These are phyloP conservation scores for Fusarium verticillioides DNA, from an alignment of 2,329 filamentous ascomycete species.

Conservation along the genomic window DNA sequence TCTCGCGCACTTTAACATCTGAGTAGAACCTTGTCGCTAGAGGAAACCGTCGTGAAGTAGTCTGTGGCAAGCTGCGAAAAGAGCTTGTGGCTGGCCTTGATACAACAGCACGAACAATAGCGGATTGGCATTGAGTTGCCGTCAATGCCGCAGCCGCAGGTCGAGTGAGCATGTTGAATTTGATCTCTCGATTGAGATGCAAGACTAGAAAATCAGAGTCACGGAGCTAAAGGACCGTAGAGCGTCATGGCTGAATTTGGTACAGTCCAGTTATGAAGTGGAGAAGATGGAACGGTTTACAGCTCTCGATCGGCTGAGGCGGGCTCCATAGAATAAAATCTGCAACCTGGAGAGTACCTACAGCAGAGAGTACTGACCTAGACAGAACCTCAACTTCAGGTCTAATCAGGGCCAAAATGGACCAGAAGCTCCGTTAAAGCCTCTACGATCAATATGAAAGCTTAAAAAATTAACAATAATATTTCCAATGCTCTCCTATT, in stretches of 20 bases:
- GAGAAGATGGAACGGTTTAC: constrained; percentile 15
- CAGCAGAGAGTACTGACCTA: neutral
- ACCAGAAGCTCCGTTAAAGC: neutral
- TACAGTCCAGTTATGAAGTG: constrained; percentile 13
- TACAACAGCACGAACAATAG: constrained; percentile 46
- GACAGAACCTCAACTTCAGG: neutral
- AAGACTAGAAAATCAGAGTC: constrained; percentile 3
- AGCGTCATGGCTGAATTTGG: constrained; percentile 22
- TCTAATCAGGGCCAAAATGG: neutral
- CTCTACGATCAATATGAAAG: accelerated
- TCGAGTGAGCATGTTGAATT: constrained; percentile 46
- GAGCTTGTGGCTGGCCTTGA: constrained; percentile 33
- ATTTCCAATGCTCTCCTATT: neutral
- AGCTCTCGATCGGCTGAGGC: constrained; percentile 3
- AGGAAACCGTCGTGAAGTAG: constrained; percentile 27
- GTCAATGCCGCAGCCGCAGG: constrained; percentile 45
- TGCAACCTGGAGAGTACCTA: neutral
- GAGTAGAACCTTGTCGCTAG: constrained; percentile 42
- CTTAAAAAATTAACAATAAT: neutral
- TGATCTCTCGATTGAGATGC: neutral
- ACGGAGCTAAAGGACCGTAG: neutral
- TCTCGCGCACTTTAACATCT: constrained; percentile 16
- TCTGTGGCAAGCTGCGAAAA: constrained; percentile 41
- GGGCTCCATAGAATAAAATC: neutral
- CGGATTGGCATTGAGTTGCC: constrained; percentile 47